A percentile compares a stretch with the other conserved stretches of the same genome.
Evolutionary conservation across 495 filamentous ascomycete genomes (phyloP).

Genomic region (Viridothelium virens): DNA sequence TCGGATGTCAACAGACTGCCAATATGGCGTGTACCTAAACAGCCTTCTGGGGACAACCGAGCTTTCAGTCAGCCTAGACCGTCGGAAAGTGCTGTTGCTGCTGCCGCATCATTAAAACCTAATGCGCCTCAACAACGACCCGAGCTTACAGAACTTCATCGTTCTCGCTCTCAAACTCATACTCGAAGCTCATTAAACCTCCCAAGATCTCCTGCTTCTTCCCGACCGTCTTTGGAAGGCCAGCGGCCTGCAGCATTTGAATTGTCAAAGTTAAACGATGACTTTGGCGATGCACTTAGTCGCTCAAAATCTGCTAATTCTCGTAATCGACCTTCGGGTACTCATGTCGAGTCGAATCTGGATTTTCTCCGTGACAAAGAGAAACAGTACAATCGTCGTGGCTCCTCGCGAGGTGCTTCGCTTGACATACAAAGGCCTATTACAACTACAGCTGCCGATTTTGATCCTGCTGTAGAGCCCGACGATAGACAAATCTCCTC

Average conservation of each 20-base stretch:
- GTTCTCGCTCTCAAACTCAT: slow-evolving; percentile 47
- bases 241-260: slow-evolving; percentile 58
- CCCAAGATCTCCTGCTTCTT: slow-evolving; percentile 56
- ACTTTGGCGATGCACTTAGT: slow-evolving; percentile 40
- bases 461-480: slow-evolving; percentile 22
- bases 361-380: slow-evolving; percentile 65
- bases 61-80: slow-evolving; percentile 32
- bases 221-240: slow-evolving; percentile 71
- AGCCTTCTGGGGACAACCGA: slow-evolving; percentile 18
- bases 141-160: slow-evolving; percentile 37
- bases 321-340: slow-evolving; percentile 61
- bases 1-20: slow-evolving; percentile 33
- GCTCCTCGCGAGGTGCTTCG: neutral
- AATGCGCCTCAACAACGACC: slow-evolving; percentile 32
- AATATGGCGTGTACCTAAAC: slow-evolving; percentile 35
- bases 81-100: slow-evolving; percentile 25
- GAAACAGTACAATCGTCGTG: neutral
- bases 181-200: slow-evolving; percentile 24
- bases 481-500: slow-evolving; percentile 67
- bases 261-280: slow-evolving; percentile 20
- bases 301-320: slow-evolving; percentile 59
- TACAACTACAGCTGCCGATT: neutral
- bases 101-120: slow-evolving; percentile 34
- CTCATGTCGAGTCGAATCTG: slow-evolving; percentile 69
- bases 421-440: slow-evolving; percentile 41